phyloP scores from a whole-genome alignment of 2,329 filamentous ascomycete genomes.

The Hypoxylon sp. region DNA sequence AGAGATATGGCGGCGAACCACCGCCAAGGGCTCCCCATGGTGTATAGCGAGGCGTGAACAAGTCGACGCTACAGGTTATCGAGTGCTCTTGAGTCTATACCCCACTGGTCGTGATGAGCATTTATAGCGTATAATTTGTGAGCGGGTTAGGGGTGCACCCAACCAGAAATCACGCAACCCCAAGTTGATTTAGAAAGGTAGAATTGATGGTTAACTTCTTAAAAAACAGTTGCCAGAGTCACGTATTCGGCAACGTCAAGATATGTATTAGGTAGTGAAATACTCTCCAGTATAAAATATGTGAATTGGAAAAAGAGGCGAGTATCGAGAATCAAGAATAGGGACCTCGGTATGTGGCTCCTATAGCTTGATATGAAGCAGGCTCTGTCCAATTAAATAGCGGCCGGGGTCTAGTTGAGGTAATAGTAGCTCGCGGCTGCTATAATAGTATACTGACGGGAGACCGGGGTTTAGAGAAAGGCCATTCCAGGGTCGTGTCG shows the following conservation, averaged over 20 bases:
- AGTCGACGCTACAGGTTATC: slow-evolving; percentile 11
- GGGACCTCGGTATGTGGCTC: slow-evolving; percentile 19
- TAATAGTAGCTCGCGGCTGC: slow-evolving; percentile 7
- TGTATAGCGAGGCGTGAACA: slow-evolving; percentile 8
- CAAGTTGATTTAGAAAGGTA: slow-evolving; percentile 9
- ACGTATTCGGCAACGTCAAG: neutral
- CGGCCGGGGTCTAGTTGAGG: neutral
- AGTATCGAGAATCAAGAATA: slow-evolving; percentile 8
- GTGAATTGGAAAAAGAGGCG: slow-evolving; percentile 3
- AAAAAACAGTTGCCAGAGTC: slow-evolving; percentile 1
- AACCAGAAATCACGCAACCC: slow-evolving; percentile 14
- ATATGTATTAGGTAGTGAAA: neutral
- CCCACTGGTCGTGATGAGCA: neutral
- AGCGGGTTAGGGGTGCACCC: no score
- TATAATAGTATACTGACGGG: slow-evolving; percentile 1
- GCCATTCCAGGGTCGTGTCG: neutral
- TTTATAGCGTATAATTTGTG: no score
- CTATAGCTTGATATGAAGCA: slow-evolving; percentile 14
- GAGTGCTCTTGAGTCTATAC: slow-evolving; percentile 1
- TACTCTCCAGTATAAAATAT: neutral
- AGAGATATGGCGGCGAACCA: slow-evolving; percentile 48
- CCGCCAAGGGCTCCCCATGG: slow-evolving; percentile 48
- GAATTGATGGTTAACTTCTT: neutral
- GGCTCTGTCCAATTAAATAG: slow-evolving; percentile 26
- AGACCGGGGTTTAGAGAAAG: slow-evolving; percentile 26